Evolutionary conservation across 2,329 filamentous ascomycete species (phyloP).

Genomic region (Penicillium hordei): DNA sequence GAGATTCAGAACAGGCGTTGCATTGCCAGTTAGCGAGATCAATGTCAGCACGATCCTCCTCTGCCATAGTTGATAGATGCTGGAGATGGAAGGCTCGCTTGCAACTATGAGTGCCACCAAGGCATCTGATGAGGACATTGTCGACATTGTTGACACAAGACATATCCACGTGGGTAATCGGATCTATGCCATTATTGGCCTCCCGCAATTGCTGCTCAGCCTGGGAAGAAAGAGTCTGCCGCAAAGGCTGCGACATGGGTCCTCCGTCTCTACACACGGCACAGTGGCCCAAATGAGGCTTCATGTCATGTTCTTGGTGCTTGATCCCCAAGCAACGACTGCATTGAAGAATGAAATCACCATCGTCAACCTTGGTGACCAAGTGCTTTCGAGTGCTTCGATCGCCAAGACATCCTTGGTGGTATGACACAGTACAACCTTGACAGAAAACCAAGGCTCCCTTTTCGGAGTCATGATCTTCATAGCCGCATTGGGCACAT

Average conservation of each 20-base stretch:
- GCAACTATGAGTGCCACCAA: conserved; percentile 54
- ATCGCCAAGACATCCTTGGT: conserved; percentile 76
- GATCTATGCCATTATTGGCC: conserved; percentile 76
- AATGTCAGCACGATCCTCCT: conserved; percentile 31
- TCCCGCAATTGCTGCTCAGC: conserved; percentile 82
- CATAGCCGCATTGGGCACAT: conserved; percentile 71
- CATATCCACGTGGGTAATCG: conserved; percentile 63
- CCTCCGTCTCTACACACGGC: conserved; percentile 67
- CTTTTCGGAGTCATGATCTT: conserved; percentile 56
- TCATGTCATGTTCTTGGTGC: conserved; percentile 65
- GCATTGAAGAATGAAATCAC: conserved; percentile 85
- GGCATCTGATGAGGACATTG: conserved; percentile 80
- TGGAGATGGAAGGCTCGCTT: conserved; percentile 79
- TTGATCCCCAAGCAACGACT: conserved; percentile 70
- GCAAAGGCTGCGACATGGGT: conserved; percentile 71
- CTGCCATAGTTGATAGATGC: conserved; percentile 63
- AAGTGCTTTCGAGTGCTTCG: conserved; percentile 77
- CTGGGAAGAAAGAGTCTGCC: conserved; percentile 67
- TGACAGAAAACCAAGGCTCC: conserved; percentile 83
- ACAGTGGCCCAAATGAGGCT: conserved; percentile 71
- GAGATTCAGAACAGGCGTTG: conserved; percentile 67
- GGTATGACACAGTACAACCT: conserved; percentile 81
- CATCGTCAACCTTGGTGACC: conserved; percentile 77
- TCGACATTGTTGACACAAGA: conserved; percentile 70
- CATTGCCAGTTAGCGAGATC: conserved; percentile 81